phyloP scores from a whole-genome alignment of 2,329 filamentous ascomycete species.

The Alternaria incomplexa region DNA sequence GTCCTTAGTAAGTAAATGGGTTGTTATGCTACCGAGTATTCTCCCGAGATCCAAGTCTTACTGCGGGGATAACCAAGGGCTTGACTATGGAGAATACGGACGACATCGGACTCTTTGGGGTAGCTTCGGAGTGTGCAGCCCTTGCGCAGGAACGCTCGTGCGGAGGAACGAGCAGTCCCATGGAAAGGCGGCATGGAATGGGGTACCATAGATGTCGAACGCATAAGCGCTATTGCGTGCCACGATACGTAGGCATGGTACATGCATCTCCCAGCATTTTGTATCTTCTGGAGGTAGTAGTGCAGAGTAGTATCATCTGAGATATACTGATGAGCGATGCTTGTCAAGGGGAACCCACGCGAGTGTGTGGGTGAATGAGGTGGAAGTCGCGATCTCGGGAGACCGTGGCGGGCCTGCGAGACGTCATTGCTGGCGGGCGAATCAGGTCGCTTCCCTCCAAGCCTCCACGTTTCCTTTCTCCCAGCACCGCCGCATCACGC shows the following conservation, averaged over 20 bases:
- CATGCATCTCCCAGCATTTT: not conserved
- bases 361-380: not conserved
- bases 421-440: slow-evolving; percentile 8
- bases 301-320: not conserved
- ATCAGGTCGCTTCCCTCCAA: slow-evolving; percentile 10
- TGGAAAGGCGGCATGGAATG: not conserved
- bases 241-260: not conserved
- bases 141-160: slow-evolving; percentile 9
- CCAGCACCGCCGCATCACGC: slow-evolving; percentile 15
- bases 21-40: slow-evolving; percentile 28
- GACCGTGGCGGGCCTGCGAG: not conserved
- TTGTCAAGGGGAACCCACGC: not conserved
- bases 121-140: not conserved
- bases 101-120: not conserved
- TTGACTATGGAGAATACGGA: slow-evolving; percentile 4
- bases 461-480: slow-evolving; percentile 15
- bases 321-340: not conserved
- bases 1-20: slow-evolving; percentile 16
- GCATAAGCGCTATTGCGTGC: not conserved
- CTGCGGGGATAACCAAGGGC: slow-evolving; percentile 16
- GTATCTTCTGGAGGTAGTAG: not conserved
- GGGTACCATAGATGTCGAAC: not conserved
- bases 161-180: not conserved
- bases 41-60: slow-evolving; percentile 25
- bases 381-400: not conserved